These are phyloP conservation scores for Salicornia ramosissima DNA, from an alignment of 148 eudicot genomes.

Conservation along the genomic window DNA sequence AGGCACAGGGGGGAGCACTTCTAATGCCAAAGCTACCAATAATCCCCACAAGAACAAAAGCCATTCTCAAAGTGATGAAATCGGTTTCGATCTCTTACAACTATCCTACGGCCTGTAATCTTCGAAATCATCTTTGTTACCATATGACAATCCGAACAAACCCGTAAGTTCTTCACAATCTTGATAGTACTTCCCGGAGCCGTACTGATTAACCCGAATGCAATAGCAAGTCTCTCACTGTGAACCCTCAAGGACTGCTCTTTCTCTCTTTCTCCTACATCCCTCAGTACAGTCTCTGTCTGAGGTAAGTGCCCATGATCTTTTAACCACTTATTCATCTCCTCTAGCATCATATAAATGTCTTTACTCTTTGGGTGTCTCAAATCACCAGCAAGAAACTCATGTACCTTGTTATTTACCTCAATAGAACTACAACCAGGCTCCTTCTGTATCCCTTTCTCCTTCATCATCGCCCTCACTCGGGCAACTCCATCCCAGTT, in stretches of 20 bases:
- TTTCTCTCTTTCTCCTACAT: constrained; percentile 50
- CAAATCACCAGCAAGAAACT: constrained; percentile 85
- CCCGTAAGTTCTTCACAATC: constrained; percentile 77
- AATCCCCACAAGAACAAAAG: constrained; percentile 84
- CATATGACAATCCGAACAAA: constrained; percentile 74
- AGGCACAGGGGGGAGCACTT: too few relatives aligned
- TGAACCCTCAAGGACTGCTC: constrained; percentile 65
- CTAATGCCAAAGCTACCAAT: constrained; percentile 44
- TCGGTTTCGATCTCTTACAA: constrained; percentile 75
- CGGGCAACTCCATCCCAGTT: constrained; percentile 77
- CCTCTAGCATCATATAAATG: constrained; percentile 69
- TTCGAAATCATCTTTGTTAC: constrained; percentile 70
- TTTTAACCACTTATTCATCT: constrained; percentile 53
- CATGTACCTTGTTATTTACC: constrained; percentile 64
- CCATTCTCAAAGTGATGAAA: constrained; percentile 82
- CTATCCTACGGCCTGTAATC: constrained; percentile 71
- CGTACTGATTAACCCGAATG: constrained; percentile 78
- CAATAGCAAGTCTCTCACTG: constrained; percentile 78
- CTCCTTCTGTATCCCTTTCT: constrained; percentile 62
- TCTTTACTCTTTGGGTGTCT: constrained; percentile 67
- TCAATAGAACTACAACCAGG: constrained; percentile 95
- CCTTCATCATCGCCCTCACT: constrained; percentile 69
- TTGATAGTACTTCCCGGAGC: constrained; percentile 57
- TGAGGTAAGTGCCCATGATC: constrained; percentile 53
- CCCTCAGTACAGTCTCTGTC: constrained; percentile 55